Evolutionary conservation across 768 basidiomycete genomes (phyloP), one percentile per base, ranked within the genome.

Genomic region (Mrakia gelida): DNA sequence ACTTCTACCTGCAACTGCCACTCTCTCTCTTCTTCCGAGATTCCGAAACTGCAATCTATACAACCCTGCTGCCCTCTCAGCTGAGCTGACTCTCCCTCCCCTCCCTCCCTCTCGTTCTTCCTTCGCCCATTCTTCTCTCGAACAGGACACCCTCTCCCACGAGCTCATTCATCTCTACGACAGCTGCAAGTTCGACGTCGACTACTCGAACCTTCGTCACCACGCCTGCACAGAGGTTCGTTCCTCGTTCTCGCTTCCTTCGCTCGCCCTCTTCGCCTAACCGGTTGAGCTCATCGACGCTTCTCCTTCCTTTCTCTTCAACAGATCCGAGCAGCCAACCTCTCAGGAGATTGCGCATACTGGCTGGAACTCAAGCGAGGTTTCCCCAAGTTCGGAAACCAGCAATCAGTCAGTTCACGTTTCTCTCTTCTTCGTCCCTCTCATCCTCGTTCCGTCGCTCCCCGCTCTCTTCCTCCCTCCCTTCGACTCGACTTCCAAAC

Each of bases 91-190:
- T 61, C 21, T 34, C 32, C 34, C n/a, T 56, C 28, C 56, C 30
- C 26, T 52, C 70, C 52, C 30, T 16, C 41, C 56, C 34, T 59
- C 54, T 68, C 38, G 11, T 32, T 71, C 34, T 54, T 18, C 63
- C 49, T 26, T 61, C 34, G 52, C n/a, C 30, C 59, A 4, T 26
- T 34, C 32, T 68, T 26, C 21, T 74, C 4, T 54, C 61, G 34
- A 62, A 32, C 52, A 98, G 84, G 89, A 93, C 82, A 96, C 95
- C 43, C 86, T 99, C 49, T 88, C 92, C 30, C 97, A 99, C 82
- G 97, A 99, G 83, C 88, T 98, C 67, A 85, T 98, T 34, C 97
- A 98, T 83, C 90, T 94, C 88, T 98, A 92, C 83, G 97, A 99
- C 84, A 92, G 96, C 80, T 92, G 93, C 85, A 90, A 90, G 84